Conservation (phyloP, 805 yeast species). For the Danielozyma ontarioensis region DNA sequence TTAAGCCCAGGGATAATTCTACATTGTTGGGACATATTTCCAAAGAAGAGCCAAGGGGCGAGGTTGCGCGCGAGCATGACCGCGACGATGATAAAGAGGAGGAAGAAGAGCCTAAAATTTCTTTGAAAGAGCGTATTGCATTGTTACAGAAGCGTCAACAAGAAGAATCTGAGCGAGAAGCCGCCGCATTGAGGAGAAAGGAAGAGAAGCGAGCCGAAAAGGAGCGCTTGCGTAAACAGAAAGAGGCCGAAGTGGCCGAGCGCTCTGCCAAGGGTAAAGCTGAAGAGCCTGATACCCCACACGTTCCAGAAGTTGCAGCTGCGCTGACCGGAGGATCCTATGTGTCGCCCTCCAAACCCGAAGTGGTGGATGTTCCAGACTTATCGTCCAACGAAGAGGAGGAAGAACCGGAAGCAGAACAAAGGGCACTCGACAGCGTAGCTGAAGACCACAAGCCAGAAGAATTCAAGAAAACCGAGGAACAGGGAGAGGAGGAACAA, state of each 20-base stretch:
- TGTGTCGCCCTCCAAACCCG: background rate
- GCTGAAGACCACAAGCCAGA: constrained; percentile 2
- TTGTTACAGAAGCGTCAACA: constrained; percentile 75
- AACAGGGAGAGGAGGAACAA: constrained; percentile 39
- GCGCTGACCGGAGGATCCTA: background rate
- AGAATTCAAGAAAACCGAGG: constrained; percentile 8
- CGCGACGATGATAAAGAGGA: constrained; percentile 30
- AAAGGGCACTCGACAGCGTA: constrained; percentile 7
- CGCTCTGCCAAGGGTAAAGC: constrained; percentile 2
- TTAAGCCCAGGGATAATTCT: constrained; percentile 36
- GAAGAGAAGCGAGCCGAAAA: constrained; percentile 25
- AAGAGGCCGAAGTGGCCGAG: constrained; percentile 18
- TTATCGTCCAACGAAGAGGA: too few relatives aligned
- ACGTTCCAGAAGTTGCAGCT: background rate
- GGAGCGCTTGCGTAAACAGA: constrained; percentile 34
- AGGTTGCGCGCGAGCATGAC: constrained; percentile 18
- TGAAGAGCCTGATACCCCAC: background rate
- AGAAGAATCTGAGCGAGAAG: constrained; percentile 72
- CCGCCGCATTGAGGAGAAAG: constrained; percentile 48
- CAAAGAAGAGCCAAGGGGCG: constrained; percentile 16
- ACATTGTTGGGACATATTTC: constrained; percentile 20
- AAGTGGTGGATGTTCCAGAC: too few relatives aligned
- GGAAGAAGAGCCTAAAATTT: constrained; percentile 66
- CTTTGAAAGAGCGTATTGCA: constrained; percentile 83
- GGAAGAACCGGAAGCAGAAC: constrained; percentile 15